These are phyloP conservation scores for Annulohypoxylon maeteangense DNA, from an alignment of 495 filamentous ascomycete genomes.

Conservation along the genomic window DNA sequence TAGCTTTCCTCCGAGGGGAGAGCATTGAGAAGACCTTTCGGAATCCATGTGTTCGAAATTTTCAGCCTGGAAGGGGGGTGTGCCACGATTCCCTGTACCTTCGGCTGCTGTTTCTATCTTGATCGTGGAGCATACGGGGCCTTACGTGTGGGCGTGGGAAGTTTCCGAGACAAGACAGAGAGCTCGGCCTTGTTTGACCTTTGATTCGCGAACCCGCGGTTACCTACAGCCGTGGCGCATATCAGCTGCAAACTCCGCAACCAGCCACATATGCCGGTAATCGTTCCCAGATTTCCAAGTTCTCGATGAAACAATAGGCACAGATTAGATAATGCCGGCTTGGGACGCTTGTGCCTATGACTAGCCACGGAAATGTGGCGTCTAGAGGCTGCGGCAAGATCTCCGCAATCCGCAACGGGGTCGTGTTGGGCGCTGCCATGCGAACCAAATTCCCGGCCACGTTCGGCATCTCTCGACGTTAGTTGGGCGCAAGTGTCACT, in stretches of 20 bases:
- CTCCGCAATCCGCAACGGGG: not conserved
- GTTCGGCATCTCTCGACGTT: not conserved
- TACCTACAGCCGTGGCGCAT: slow-evolving; percentile 39
- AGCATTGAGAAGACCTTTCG: slow-evolving; percentile 50
- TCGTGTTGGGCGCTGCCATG: not conserved
- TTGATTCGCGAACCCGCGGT: slow-evolving; percentile 36
- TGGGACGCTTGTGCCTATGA: not conserved
- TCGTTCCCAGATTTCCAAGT: slow-evolving; percentile 25
- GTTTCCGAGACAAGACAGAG: slow-evolving; percentile 38
- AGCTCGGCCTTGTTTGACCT: slow-evolving; percentile 15
- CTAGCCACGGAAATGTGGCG: not conserved
- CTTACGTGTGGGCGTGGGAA: slow-evolving; percentile 37
- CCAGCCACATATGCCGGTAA: slow-evolving; percentile 34
- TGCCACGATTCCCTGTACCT: slow-evolving; percentile 19
- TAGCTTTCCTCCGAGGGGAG: slow-evolving; percentile 75
- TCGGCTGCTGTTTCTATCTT: slow-evolving; percentile 44
- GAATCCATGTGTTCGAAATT: slow-evolving; percentile 15
- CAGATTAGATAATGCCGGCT: slow-evolving; percentile 7
- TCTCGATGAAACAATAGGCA: slow-evolving; percentile 2
- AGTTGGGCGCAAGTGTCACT: slow-evolving; percentile 17
- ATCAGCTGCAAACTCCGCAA: slow-evolving; percentile 41
- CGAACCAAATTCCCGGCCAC: not conserved
- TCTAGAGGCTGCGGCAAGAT: not conserved
- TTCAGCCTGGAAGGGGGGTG: slow-evolving; percentile 19
- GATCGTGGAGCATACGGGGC: slow-evolving; percentile 39